phyloP scores from a whole-genome alignment of 1,139 yeast species.

The Taphrina betulina region DNA sequence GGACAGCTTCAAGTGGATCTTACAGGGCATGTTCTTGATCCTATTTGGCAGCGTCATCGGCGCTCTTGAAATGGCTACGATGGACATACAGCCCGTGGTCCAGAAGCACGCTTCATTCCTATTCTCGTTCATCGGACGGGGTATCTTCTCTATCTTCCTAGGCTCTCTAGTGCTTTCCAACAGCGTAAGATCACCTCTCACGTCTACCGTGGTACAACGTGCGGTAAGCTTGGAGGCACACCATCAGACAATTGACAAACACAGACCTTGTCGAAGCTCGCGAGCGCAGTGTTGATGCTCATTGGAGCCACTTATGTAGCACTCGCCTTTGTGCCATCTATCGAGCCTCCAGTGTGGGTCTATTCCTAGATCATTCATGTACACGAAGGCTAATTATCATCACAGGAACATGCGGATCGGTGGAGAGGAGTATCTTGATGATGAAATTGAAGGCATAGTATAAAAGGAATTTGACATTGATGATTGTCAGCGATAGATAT shows the following conservation, averaged over 20 bases:
- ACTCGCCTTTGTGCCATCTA: slow-evolving; percentile 13
- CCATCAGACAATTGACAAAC: no score
- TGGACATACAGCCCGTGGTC: not conserved
- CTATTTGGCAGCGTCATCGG: slow-evolving; percentile 11
- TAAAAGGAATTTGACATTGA: not conserved
- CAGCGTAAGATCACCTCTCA: slow-evolving; percentile 1
- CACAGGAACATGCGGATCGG: no score
- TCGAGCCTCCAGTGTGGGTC: no score
- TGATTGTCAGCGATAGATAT: not conserved
- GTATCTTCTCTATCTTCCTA: slow-evolving; percentile 13
- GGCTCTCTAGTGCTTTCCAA: not conserved
- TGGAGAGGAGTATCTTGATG: no score
- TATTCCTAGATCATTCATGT: no score
- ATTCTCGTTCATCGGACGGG: slow-evolving; percentile 16
- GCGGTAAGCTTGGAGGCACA: no score
- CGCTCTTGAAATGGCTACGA: slow-evolving; percentile 15
- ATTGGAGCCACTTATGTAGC: slow-evolving; percentile 9
- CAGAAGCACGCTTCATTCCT: slow-evolving; percentile 19
- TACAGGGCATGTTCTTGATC: slow-evolving; percentile 6
- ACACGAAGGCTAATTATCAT: no score
- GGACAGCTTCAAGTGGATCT: slow-evolving; percentile 7
- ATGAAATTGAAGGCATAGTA: slow-evolving; percentile 23
- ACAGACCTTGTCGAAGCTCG: slow-evolving; percentile 16
- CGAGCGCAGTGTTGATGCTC: not conserved
- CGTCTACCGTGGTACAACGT: no score